phyloP scores from a whole-genome alignment of 306 rosid genomes.

The Casuarina cunninghamiana region DNA sequence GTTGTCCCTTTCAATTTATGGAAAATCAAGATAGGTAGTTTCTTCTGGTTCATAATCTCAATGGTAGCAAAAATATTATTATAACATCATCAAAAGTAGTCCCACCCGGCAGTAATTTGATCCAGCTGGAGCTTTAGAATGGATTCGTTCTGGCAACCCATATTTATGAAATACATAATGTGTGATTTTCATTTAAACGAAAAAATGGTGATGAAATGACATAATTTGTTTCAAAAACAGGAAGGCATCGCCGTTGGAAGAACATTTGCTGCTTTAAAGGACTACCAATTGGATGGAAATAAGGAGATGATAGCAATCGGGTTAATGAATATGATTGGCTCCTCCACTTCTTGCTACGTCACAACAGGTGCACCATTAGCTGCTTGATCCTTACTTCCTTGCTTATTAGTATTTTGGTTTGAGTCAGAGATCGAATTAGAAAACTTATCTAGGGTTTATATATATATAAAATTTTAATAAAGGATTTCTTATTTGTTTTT shows the following conservation, averaged over 20 bases:
- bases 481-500: too few species aligned
- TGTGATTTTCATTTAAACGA: background rate
- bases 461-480: too few species aligned
- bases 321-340: slow-evolving; percentile 89
- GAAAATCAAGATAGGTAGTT: too few species aligned
- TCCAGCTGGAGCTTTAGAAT: too few species aligned
- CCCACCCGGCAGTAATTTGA: too few species aligned
- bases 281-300: slow-evolving; percentile 89
- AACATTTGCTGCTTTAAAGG: slow-evolving; percentile 83
- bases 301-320: slow-evolving; percentile 99
- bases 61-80: too few species aligned
- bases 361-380: slow-evolving; percentile 63
- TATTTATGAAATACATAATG: too few species aligned
- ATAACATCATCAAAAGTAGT: too few species aligned
- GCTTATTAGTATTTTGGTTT: background rate
- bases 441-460: background rate
- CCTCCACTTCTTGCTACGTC: slow-evolving; percentile 86
- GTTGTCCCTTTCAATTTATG: too few species aligned
- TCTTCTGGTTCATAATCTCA: too few species aligned
- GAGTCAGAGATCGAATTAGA: too few species aligned
- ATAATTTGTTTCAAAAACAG: slow-evolving; percentile 35
- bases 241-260: slow-evolving; percentile 99
- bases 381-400: background rate
- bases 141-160: too few species aligned
- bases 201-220: background rate